A percentile compares a stretch with the other conserved stretches of the same genome.
Conservation (phyloP, 2,329 filamentous ascomycete species). For the Phialemoniopsis sp. region DNA sequence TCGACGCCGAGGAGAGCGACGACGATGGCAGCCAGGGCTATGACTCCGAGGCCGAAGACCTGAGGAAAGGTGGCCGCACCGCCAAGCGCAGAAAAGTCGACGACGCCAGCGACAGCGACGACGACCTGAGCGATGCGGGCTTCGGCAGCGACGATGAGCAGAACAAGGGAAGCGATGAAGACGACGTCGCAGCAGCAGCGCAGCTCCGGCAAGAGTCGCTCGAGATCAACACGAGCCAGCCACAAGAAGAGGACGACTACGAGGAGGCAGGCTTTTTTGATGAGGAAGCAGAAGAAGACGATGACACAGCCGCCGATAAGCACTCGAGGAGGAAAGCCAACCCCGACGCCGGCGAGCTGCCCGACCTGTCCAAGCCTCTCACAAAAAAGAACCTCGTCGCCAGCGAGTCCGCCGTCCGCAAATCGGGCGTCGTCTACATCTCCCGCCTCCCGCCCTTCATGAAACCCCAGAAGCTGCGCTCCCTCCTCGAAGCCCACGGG, state of each 20-base stretch:
- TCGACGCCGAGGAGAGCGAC: slow-evolving; percentile 57
- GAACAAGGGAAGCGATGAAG: slow-evolving; percentile 18
- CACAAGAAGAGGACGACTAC: slow-evolving; percentile 11
- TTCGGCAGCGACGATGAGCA: slow-evolving; percentile 25
- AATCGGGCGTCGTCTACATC: slow-evolving; percentile 78
- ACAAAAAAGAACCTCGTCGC: slow-evolving; percentile 65
- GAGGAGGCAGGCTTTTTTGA: too few relatives aligned
- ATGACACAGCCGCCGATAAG: slow-evolving; percentile 15
- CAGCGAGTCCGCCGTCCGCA: slow-evolving; percentile 60
- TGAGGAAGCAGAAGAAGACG: slow-evolving; percentile 13
- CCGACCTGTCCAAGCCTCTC: slow-evolving; percentile 48
- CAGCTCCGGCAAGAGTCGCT: slow-evolving; percentile 6
- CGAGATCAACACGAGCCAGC: too few relatives aligned
- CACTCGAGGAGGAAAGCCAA: slow-evolving; percentile 9
- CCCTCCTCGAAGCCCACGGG: slow-evolving; percentile 72
- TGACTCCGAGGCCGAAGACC: slow-evolving; percentile 62
- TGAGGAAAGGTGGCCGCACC: slow-evolving; percentile 59
- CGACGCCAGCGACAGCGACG: slow-evolving; percentile 33
- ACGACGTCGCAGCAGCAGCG: slow-evolving; percentile 22
- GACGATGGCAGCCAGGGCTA: slow-evolving; percentile 57
- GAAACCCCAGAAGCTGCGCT: slow-evolving; percentile 75
- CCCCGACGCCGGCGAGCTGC: slow-evolving; percentile 25
- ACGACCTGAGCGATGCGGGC: slow-evolving; percentile 30
- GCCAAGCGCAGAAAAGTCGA: slow-evolving; percentile 62
- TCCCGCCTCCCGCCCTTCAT: slow-evolving; percentile 85